These are phyloP conservation scores for Purpureocillium lavendulum DNA, from an alignment of 2,329 filamentous ascomycete genomes.

Conservation along the genomic window DNA sequence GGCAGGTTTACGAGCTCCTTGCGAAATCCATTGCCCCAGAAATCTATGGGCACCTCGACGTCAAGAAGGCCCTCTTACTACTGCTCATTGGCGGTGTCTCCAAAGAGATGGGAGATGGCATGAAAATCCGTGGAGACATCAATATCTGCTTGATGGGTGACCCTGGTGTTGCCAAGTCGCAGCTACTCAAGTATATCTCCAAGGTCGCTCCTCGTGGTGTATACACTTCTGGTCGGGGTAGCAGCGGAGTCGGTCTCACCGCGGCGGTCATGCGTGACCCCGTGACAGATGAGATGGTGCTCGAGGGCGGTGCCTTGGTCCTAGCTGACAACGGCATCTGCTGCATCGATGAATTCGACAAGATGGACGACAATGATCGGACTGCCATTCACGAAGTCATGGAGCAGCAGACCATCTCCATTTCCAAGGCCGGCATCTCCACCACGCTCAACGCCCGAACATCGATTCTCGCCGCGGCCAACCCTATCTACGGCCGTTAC, in stretches of 20 bases:
- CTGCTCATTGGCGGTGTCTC: constrained; percentile 92
- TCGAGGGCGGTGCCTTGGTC: constrained; percentile 72
- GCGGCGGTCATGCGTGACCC: constrained; percentile 79
- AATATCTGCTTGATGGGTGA: constrained; percentile 99
- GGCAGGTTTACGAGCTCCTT: constrained; percentile 91
- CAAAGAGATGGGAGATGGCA: constrained; percentile 94
- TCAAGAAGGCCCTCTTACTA: constrained; percentile 95
- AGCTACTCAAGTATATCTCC: constrained; percentile 95
- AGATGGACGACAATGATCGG: constrained; percentile 78
- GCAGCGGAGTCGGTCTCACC: constrained; percentile 74
- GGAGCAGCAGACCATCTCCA: constrained; percentile 82
- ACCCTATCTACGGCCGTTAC: constrained; percentile 95
- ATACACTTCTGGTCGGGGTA: constrained; percentile 74
- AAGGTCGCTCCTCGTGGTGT: constrained; percentile 93
- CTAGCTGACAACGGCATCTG: constrained; percentile 78
- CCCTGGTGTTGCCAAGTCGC: constrained; percentile 98
- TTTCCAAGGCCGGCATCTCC: constrained; percentile 65
- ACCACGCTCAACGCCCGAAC: constrained; percentile 89
- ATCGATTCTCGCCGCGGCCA: constrained; percentile 90
- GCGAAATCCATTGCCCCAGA: constrained; percentile 95
- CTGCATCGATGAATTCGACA: constrained; percentile 83
- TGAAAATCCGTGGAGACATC: constrained; percentile 98
- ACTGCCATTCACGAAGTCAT: constrained; percentile 83
- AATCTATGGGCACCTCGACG: constrained; percentile 92
- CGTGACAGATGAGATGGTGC: constrained; percentile 76